Base-by-base conservation (phyloP, 2,329 filamentous ascomycete genomes). In the Xylariomycetidae sp. region DNA sequence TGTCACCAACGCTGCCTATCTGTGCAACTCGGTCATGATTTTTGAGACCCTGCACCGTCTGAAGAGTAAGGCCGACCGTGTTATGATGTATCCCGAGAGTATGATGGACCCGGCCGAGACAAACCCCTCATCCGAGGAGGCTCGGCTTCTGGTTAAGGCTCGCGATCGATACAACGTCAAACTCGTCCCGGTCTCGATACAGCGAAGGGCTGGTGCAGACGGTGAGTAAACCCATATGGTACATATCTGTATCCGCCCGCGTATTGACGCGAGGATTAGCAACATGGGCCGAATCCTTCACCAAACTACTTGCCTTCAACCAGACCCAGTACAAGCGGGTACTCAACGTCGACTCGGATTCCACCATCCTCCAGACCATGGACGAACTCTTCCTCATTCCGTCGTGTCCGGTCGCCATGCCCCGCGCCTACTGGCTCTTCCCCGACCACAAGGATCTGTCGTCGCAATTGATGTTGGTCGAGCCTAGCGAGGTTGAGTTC, bases 331-430 rank as follows among this genome's bases (percentile, higher is more conserved):
- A 84, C 25, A 39, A 52, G 10, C 56, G 73, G 1, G 58, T 70
- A 2, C 44, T 64, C 6, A 75, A 79, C 29, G 54, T 69, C 1
- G 67, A 86, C 53, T 81, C 79, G 7, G 82, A 87, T 49, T 66
- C 75, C 15, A 73, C 73, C 2, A 59, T 87, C 3, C 66, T 83
- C 4, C 65, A 79, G 38, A 59, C 67, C 15, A 72, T 87, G 67
- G 83, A 88, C 45, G 81, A 86, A 34, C 67, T 87, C 0, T 88
- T 88, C 58, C 69, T 82, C 17, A 63, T 83, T 2, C 83, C 82
- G 0, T 53, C 62, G 2, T 68, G 72, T 1, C 63, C 72, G 1
- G 69, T 82, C 4, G 81, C 81, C 3, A 80, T 86, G 72, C 80
- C 82, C 2, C 73, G 78, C 19, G 83, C 82, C 7, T 86, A 87